Evolutionary conservation across 2,329 filamentous ascomycete species (phyloP), one percentile per base, ranked within the genome.

Genomic region (Exophiala sp.): DNA sequence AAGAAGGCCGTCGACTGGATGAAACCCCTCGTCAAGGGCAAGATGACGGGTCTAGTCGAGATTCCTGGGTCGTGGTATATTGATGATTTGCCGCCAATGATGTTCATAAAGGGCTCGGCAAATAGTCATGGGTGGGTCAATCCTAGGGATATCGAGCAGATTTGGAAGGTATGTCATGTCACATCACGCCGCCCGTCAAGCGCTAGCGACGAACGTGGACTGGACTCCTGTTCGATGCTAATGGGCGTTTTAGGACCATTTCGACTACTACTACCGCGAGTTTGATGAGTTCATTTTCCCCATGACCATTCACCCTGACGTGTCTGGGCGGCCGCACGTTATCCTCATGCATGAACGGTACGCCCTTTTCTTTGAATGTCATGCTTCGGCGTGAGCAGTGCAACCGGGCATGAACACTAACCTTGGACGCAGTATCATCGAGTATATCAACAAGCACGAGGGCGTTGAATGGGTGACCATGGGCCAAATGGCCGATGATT

Each of bases 261-360:
- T 84, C 55, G 76, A 81, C 61, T 85, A 89, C 69, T 89, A 87
- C 64, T 90, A 90, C 66, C 76, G 86, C 24, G 85, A 90, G 68
- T 86, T 88, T 58, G 86, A 90, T 62, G 84, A 88, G 62, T 89
- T 89, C 58, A 80, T 89, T 48, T 89, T 90, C 62, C 86, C 87
- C 0, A 86, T 90, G 69, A 90, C 87, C 0, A 85, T 89, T 34
- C 87, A 90, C 67, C 87, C 87, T 0, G 87, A 90, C 63, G 84
- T 87, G 0, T 84, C 80, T 2, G 87, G 87, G 0, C 76, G 85
- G 14, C 87, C 87, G 0, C 87, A 90, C 68, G 87, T 84, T 0
- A 63, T 90, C 24, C 71, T 88, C 5, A 88, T 89, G 86, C 84
- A 89, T 59, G 85, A 89, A 69, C 78, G 53, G 53, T 56, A 42